These are phyloP conservation scores for Acer campestre DNA, from an alignment of 345 rosid genomes.

Conservation along the genomic window DNA sequence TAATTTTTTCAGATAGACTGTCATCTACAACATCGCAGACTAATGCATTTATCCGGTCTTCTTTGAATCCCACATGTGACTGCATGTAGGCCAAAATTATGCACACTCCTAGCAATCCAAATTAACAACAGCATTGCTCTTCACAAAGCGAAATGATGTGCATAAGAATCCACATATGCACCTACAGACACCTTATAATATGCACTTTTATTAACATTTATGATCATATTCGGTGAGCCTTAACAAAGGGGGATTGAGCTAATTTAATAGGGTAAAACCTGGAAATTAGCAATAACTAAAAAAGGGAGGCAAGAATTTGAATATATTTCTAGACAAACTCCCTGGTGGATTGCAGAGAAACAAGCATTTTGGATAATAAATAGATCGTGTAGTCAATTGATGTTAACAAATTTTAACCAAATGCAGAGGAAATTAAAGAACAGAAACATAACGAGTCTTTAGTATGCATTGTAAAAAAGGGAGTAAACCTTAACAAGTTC, in stretches of 20 bases:
- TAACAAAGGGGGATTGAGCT: not conserved
- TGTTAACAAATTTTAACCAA: too few species aligned
- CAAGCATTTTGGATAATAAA: too few species aligned
- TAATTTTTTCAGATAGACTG: constrained; percentile 36
- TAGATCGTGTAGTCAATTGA: too few species aligned
- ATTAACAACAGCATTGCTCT: not conserved
- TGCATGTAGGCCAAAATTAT: constrained; percentile 28
- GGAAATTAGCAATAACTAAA: too few species aligned
- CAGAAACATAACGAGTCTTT: not conserved
- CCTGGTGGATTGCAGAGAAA: too few species aligned
- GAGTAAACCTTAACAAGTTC: constrained; percentile 48
- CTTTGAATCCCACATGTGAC: constrained; percentile 44
- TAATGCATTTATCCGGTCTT: constrained; percentile 43
- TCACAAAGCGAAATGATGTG: not conserved
- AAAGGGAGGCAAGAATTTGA: too few species aligned
- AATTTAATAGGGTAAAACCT: too few species aligned
- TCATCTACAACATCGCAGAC: constrained; percentile 44
- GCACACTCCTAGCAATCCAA: not conserved
- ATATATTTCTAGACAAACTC: too few species aligned
- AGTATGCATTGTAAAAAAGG: not conserved
- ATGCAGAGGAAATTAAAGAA: not conserved
- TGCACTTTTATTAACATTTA: not conserved
- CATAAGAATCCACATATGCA: not conserved
- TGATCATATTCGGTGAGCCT: not conserved
- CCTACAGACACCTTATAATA: too few species aligned